Conservation (phyloP, 2,329 filamentous ascomycete species). For the Cordyceps sp. region DNA sequence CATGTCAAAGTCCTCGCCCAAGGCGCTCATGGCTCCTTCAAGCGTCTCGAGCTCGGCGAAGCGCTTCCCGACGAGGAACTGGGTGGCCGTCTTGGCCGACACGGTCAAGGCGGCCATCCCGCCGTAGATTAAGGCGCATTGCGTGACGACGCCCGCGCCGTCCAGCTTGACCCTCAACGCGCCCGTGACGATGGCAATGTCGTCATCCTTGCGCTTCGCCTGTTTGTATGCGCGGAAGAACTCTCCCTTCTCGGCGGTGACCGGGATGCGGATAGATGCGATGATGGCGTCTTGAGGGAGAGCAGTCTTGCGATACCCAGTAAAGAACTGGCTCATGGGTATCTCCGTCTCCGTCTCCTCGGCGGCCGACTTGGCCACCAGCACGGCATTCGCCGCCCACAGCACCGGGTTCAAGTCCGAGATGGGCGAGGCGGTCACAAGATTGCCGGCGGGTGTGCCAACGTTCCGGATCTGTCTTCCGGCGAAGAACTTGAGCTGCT, state of each 20-base stretch:
- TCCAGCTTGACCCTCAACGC: slow-evolving; percentile 62
- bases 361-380: slow-evolving; percentile 68
- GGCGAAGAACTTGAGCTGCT: slow-evolving; percentile 89
- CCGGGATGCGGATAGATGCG: slow-evolving; percentile 69
- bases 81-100: slow-evolving; percentile 63
- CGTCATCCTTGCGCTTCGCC: slow-evolving; percentile 91
- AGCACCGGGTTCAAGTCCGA: slow-evolving; percentile 93
- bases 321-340: slow-evolving; percentile 88
- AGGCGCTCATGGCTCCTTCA: slow-evolving; percentile 74
- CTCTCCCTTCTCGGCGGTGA: slow-evolving; percentile 59
- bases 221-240: slow-evolving; percentile 89
- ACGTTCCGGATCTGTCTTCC: slow-evolving; percentile 93
- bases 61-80: slow-evolving; percentile 59
- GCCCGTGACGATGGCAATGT: slow-evolving; percentile 92
- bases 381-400: slow-evolving; percentile 66
- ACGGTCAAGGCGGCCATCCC: slow-evolving; percentile 90
- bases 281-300: slow-evolving; percentile 71
- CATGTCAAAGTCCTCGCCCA: slow-evolving; percentile 83
- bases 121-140: slow-evolving; percentile 73
- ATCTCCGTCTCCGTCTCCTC: slow-evolving; percentile 62
- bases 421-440: slow-evolving; percentile 89
- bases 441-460: slow-evolving; percentile 87
- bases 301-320: slow-evolving; percentile 73
- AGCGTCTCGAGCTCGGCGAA: slow-evolving; percentile 70
- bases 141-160: slow-evolving; percentile 51